These are phyloP conservation scores for Sophora flavescens DNA, from an alignment of 306 rosid genomes.

Conservation along the genomic window DNA sequence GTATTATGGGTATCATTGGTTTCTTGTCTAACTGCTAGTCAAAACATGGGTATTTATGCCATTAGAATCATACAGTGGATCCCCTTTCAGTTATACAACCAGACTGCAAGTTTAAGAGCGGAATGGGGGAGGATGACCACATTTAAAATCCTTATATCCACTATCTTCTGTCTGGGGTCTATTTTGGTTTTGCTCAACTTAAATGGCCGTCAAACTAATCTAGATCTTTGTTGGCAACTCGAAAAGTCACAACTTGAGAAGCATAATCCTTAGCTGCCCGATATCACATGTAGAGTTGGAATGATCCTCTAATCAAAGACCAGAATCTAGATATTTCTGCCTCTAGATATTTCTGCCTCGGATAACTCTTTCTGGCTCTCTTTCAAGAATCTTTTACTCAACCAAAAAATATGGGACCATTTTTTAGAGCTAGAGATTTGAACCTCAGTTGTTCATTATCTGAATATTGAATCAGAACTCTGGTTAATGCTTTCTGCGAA, in stretches of 20 bases:
- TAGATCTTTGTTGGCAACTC: no score
- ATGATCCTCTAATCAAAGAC: neutral
- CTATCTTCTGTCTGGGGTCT: neutral
- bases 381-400: neutral
- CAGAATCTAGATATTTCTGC: neutral
- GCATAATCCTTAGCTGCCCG: neutral
- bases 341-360: neutral
- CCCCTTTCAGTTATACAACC: neutral
- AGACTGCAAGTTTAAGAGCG: neutral
- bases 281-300: neutral
- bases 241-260: no score
- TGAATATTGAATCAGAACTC: neutral
- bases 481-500: neutral
- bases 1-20: neutral
- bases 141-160: no score
- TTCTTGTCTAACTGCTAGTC: neutral
- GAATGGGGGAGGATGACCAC: neutral
- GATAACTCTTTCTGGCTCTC: neutral
- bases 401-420: neutral
- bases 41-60: slow-evolving; percentile 28
- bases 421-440: neutral
- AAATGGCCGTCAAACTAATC: no score
- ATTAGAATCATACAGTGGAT: slow-evolving; percentile 9
- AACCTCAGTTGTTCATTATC: neutral
- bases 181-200: neutral